Conservation (phyloP, 192 early-diverging fungal genomes). For the Mortierella claussenii region DNA sequence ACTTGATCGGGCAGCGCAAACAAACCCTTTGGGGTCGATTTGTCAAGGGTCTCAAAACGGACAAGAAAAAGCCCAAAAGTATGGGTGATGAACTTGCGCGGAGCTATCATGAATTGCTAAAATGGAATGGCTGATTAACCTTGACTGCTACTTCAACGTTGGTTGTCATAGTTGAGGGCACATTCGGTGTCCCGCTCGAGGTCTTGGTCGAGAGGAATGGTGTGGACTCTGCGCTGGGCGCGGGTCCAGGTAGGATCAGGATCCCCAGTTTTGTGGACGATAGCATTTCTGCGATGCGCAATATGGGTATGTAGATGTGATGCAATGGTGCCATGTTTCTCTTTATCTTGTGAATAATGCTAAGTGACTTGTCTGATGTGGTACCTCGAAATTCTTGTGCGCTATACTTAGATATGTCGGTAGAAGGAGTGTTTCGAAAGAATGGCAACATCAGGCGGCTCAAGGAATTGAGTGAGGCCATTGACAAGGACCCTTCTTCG, state of each 20-base stretch:
- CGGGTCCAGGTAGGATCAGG: conserved; percentile 71
- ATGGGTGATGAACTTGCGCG: too few species aligned
- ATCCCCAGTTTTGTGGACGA: conserved; percentile 90
- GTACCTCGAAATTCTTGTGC: not conserved
- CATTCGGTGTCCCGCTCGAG: conserved; percentile 93
- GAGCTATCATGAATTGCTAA: too few species aligned
- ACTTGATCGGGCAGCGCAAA: conserved; percentile 81
- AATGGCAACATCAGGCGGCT: conserved; percentile 96
- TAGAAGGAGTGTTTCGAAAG: conserved; percentile 97
- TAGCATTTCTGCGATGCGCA: conserved; percentile 79
- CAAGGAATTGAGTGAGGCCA: conserved; percentile 83
- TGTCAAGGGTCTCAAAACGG: conserved; percentile 72
- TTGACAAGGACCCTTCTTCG: conserved; percentile 84
- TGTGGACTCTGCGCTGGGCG: conserved; percentile 79
- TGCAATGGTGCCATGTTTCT: not conserved
- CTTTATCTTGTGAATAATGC: not conserved
- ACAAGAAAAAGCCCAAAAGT: conserved; percentile 68
- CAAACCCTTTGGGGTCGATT: conserved; percentile 81
- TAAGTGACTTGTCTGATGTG: not conserved
- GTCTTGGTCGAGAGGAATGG: conserved; percentile 85
- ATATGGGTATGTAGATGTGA: conserved; percentile 66
- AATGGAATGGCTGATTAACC: too few species aligned
- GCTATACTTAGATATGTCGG: conserved; percentile 63
- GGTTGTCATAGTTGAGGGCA: conserved; percentile 75
- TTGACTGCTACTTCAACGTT: too few species aligned